A percentile compares a stretch with the other conserved stretches of the same genome.
These are phyloP conservation scores for Pseudopithomyces maydicus DNA, from an alignment of 2,329 filamentous ascomycete genomes.

Conservation along the genomic window DNA sequence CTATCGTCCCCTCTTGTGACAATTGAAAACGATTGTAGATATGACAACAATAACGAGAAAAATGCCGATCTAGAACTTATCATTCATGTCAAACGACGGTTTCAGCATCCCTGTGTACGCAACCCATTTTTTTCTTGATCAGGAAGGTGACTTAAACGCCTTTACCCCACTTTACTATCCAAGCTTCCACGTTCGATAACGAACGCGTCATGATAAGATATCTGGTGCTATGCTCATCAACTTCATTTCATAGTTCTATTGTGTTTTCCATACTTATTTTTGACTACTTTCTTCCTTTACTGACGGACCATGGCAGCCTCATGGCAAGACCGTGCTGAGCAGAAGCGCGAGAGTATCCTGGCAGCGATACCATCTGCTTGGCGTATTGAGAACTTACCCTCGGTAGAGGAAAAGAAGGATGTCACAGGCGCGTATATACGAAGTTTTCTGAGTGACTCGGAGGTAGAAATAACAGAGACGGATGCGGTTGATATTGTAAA, in stretches of 20 bases:
- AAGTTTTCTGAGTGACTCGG: conserved; percentile 58
- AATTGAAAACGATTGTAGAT: too few relatives aligned
- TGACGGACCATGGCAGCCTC: conserved; percentile 25
- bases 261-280: neutral
- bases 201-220: conserved; percentile 1
- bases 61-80: too few relatives aligned
- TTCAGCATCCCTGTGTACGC: neutral
- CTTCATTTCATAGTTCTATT: neutral
- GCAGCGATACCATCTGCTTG: conserved; percentile 63
- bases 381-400: conserved; percentile 56
- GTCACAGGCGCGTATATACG: conserved; percentile 57
- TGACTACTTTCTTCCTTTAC: neutral
- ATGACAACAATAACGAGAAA: too few relatives aligned
- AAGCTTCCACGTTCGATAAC: neutral
- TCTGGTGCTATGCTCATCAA: neutral
- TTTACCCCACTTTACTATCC: conserved; percentile 6
- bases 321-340: conserved; percentile 58
- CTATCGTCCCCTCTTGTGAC: too few relatives aligned
- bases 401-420: conserved; percentile 56
- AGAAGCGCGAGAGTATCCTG: conserved; percentile 61
- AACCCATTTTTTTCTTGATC: neutral
- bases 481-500: conserved; percentile 62
- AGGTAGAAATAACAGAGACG: conserved; percentile 66
- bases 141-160: neutral
- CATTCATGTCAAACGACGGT: neutral